These are phyloP conservation scores for Dicorynia guianensis DNA, from an alignment of 306 rosid species.

Conservation along the genomic window DNA sequence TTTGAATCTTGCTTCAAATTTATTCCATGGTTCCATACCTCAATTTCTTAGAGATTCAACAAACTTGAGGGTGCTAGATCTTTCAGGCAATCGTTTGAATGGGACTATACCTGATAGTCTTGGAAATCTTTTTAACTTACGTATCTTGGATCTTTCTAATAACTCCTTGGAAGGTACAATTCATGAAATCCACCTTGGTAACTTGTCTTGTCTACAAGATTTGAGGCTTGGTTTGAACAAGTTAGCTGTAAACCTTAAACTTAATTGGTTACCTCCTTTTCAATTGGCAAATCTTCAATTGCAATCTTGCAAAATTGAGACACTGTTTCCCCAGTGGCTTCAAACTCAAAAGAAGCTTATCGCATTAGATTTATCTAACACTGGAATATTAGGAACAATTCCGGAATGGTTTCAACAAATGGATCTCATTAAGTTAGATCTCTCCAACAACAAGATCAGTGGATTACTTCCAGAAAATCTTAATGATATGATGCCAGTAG, in stretches of 20 bases:
- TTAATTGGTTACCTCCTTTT: background rate
- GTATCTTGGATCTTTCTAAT: background rate
- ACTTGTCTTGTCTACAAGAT: background rate
- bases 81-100: background rate
- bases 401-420: background rate
- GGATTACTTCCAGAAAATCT: background rate
- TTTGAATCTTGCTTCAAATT: background rate
- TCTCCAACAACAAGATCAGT: slow-evolving; percentile 29
- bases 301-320: background rate
- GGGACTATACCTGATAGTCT: background rate
- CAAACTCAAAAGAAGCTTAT: background rate
- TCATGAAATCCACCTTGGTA: background rate
- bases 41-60: background rate
- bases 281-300: background rate
- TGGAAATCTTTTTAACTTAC: background rate
- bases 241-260: background rate
- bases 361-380: background rate
- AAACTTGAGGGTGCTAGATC: background rate
- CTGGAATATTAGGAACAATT: background rate
- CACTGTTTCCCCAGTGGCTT: background rate
- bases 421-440: background rate
- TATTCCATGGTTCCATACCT: background rate
- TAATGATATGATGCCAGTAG: background rate
- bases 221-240: background rate
- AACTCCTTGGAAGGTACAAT: background rate